Evolutionary conservation across 225 moss, liverwort and hornwort species (phyloP).

Genomic region (Bryum argenteum): DNA sequence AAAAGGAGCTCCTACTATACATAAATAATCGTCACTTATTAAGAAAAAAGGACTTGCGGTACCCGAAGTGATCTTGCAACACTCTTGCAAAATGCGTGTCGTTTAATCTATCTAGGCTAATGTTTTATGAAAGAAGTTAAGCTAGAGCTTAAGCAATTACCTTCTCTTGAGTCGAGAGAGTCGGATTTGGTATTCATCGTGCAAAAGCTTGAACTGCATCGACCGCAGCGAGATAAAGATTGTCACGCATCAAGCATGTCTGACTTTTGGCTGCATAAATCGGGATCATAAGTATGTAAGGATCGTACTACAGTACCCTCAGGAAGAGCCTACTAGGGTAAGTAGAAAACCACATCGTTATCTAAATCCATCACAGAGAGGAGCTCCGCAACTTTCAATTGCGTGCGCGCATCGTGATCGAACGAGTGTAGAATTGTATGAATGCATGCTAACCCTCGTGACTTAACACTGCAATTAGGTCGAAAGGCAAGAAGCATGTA

Average conservation of each 20-base stretch:
- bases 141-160: conserved; percentile 17
- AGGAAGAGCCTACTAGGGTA: neutral
- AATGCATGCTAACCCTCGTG: neutral
- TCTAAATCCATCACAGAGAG: neutral
- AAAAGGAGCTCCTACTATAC: neutral
- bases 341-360: conserved; percentile 8
- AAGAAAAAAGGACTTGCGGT: neutral
- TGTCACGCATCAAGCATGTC: conserved; percentile 24
- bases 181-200: conserved; percentile 43
- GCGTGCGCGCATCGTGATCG: neutral
- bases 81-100: neutral
- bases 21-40: neutral
- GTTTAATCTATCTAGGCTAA: neutral
- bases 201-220: conserved; percentile 18
- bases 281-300: conserved; percentile 4
- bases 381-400: neutral
- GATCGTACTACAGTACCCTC: conserved; percentile 10
- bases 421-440: neutral
- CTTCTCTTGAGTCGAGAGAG: conserved; percentile 61
- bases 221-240: conserved; percentile 5
- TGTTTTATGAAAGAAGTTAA: neutral
- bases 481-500: conserved; percentile 9
- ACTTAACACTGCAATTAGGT: conserved; percentile 29
- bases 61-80: conserved; percentile 5
- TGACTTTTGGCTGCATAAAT: conserved; percentile 23